A percentile compares a stretch with the other conserved stretches of the same genome.
Conservation (phyloP, 306 rosid species). For the Cajanus cajan region DNA sequence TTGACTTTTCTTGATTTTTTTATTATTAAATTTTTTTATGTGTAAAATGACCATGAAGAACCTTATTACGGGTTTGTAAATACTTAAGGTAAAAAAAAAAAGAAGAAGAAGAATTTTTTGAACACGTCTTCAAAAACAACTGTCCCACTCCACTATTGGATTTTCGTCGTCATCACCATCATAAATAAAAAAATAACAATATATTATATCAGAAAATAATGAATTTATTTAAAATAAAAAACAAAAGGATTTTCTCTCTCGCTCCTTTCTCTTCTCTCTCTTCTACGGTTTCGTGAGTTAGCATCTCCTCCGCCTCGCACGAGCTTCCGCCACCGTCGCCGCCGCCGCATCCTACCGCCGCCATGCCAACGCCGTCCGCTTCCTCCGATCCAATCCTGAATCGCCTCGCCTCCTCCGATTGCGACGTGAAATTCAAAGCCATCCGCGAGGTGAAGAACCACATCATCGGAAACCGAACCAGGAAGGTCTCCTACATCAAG, state of each 20-base stretch:
- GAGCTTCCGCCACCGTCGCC: conserved; percentile 43
- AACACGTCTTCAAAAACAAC: no score
- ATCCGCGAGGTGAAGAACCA: conserved; percentile 85
- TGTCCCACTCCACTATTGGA: no score
- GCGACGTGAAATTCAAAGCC: conserved; percentile 69
- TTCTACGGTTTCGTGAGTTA: conserved; percentile 2
- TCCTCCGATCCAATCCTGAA: conserved; percentile 59
- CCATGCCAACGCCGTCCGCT: conserved; percentile 62
- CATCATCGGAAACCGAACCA: conserved; percentile 96
- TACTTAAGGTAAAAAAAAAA: no score
- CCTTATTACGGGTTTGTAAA: no score
- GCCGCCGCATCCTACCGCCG: conserved; percentile 6
- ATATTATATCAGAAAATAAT: no score
- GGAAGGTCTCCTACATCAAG: conserved; percentile 80
- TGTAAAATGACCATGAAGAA: no score
- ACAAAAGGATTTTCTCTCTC: not conserved
- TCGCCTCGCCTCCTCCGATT: conserved; percentile 65
- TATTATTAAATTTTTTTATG: no score
- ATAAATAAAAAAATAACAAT: no score
- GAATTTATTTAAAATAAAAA: not conserved
- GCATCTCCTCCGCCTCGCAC: conserved; percentile 37
- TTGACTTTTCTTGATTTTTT: no score
- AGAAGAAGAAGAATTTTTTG: no score
- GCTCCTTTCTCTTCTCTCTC: not conserved
- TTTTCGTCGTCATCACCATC: no score